These are phyloP conservation scores for Sporisorium graminicola DNA, from an alignment of 1,284 basidiomycete species.

Conservation along the genomic window DNA sequence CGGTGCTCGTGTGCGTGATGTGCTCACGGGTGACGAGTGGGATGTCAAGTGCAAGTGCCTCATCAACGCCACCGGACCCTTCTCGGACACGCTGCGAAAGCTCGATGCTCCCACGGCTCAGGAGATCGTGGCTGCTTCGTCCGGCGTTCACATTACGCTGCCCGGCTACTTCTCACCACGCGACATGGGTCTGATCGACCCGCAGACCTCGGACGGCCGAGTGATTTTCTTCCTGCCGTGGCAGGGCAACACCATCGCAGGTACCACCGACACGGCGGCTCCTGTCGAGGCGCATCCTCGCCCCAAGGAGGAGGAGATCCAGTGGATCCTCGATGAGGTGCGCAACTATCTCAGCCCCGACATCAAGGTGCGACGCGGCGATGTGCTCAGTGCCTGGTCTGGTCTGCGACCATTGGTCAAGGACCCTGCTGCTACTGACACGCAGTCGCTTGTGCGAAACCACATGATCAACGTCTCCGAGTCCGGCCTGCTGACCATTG, in stretches of 20 bases:
- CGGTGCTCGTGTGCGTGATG: conserved; percentile 85
- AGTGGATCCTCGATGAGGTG: conserved; percentile 95
- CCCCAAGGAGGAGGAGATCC: conserved; percentile 92
- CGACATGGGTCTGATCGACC: conserved; percentile 95
- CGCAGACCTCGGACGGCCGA: conserved; percentile 92
- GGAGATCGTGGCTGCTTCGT: conserved; percentile 90
- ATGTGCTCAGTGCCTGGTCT: conserved; percentile 95
- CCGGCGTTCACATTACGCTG: conserved; percentile 95
- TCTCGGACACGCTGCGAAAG: conserved; percentile 86
- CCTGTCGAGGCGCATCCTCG: conserved; percentile 82
- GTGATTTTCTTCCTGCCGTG: conserved; percentile 99
- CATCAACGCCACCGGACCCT: conserved; percentile 97
- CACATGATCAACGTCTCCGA: conserved; percentile 90
- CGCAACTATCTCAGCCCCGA: conserved; percentile 88
- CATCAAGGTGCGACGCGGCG: conserved; percentile 93
- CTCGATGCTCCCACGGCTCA: conserved; percentile 85
- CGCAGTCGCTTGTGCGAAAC: conserved; percentile 90
- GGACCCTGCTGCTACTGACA: conserved; percentile 83
- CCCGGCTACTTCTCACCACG: conserved; percentile 97
- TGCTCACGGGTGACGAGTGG: conserved; percentile 85
- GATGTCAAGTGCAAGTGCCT: conserved; percentile 88
- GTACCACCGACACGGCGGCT: conserved; percentile 91
- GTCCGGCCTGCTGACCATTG: conserved; percentile 90
- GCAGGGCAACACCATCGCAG: conserved; percentile 97
- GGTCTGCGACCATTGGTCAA: conserved; percentile 90